Evolutionary conservation across 1,139 yeast genomes (phyloP).

Genomic region (Saccharomyces pastorianus): DNA sequence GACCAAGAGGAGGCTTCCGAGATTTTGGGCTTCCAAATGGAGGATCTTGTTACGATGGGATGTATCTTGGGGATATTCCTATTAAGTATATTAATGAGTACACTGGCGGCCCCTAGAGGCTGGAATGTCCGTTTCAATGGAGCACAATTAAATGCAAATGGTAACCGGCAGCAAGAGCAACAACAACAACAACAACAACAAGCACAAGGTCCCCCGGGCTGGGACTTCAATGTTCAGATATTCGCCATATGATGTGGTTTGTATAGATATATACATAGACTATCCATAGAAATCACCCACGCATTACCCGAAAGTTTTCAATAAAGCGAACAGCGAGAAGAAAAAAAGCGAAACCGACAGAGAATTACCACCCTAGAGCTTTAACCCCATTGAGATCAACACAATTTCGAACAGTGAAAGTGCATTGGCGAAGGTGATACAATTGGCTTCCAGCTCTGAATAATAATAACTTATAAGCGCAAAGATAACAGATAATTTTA

Average conservation of each 20-base stretch:
- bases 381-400: neutral
- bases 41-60: conserved; percentile 19
- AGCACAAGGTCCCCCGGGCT: conserved; percentile 7
- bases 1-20: conserved; percentile 9
- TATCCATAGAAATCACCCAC: neutral
- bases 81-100: conserved; percentile 17
- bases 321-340: neutral
- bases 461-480: neutral
- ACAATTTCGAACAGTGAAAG: neutral
- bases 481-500: neutral
- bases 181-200: conserved; percentile 4
- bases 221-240: conserved; percentile 24
- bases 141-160: conserved; percentile 11
- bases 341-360: neutral
- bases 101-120: conserved; percentile 19
- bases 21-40: conserved; percentile 15
- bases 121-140: conserved; percentile 28
- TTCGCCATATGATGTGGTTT: conserved; percentile 19
- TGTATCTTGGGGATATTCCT: conserved; percentile 17
- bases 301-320: neutral
- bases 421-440: neutral
- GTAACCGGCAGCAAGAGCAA: conserved; percentile 2
- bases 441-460: neutral
- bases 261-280: neutral
- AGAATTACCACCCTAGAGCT: neutral